These are phyloP conservation scores for Lactarius hatsudake DNA, from an alignment of 768 basidiomycete species.

Conservation along the genomic window DNA sequence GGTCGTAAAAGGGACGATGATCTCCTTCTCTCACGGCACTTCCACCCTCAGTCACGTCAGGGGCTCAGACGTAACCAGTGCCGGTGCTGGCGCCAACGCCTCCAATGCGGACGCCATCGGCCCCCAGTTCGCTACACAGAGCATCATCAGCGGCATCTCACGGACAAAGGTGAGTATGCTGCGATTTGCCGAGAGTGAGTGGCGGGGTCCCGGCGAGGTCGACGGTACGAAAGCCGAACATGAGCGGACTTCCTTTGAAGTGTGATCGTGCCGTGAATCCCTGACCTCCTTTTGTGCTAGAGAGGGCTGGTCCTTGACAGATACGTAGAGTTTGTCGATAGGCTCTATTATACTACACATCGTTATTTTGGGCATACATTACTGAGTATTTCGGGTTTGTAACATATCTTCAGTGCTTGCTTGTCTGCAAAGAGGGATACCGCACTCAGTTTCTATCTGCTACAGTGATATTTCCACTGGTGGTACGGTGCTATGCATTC, in stretches of 20 bases:
- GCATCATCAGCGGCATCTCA: neutral
- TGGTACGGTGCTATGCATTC: too few species aligned
- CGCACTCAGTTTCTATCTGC: too few species aligned
- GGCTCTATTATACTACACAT: neutral
- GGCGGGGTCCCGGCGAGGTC: neutral
- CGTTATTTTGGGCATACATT: neutral
- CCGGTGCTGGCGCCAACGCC: neutral
- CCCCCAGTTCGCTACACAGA: neutral
- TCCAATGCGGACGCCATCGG: neutral
- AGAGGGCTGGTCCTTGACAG: neutral
- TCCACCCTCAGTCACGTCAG: neutral
- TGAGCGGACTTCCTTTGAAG: neutral
- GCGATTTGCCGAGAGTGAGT: neutral
- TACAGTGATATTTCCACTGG: too few species aligned
- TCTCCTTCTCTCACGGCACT: neutral
- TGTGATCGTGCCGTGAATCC: neutral
- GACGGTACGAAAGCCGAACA: neutral
- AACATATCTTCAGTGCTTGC: too few species aligned
- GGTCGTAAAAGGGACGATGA: neutral
- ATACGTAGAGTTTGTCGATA: neutral
- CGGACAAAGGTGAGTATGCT: neutral
- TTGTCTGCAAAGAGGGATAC: too few species aligned
- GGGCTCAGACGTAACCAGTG: neutral
- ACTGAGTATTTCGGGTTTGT: too few species aligned
- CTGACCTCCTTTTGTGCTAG: neutral